Evolutionary conservation across 768 basidiomycete genomes (phyloP), one percentile per base, ranked within the genome.

Genomic region (Gautieria morchelliformis): DNA sequence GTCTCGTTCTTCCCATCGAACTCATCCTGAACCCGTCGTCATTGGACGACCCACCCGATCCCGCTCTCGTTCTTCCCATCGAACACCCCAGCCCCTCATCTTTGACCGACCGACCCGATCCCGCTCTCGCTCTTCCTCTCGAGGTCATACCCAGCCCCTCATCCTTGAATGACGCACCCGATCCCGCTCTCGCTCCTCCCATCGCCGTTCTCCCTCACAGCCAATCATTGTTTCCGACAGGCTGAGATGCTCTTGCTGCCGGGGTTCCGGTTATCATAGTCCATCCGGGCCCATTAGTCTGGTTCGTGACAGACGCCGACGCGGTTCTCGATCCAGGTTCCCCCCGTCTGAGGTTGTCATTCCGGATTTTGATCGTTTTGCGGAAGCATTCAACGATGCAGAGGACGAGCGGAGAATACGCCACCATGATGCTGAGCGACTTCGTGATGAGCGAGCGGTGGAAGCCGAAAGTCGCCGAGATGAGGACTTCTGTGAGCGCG

Each of bases 391-490:
- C 24, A 78, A 80, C 53, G 75, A 81, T 35, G 77, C 78, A 47
- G 64, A 78, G 51, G 68, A 69, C 14, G 71, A 64, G 33, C 78
- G 78, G 10, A 68, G 80, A 0, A 76, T 81, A 56, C 80, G 80
- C 19, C 72, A 89, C 24, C 75, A 76, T 9, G 82, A 80, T 0
- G 74, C 80, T 19, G 80, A 83, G 52, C 68, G 71, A 19, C 74
- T 75, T 20, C 65, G 89, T 12, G 71, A 74, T 4, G 71, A 78
- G 32, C 71, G 78, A 5, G 78, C 81, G 0, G 75, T 78, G 37
- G 79, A 80, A 52, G 79, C 78, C 0, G 89, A 91, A 63, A 75
- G 80, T 24, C 72, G 72, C 47, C 79, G 88, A 10, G 87, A 90
- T 57, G 67, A 66, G 7, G 80, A 83, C 30, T 89, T 87, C 69